phyloP scores from a whole-genome alignment of 1,284 basidiomycete species.

The Crucibulum cyathiforme region DNA sequence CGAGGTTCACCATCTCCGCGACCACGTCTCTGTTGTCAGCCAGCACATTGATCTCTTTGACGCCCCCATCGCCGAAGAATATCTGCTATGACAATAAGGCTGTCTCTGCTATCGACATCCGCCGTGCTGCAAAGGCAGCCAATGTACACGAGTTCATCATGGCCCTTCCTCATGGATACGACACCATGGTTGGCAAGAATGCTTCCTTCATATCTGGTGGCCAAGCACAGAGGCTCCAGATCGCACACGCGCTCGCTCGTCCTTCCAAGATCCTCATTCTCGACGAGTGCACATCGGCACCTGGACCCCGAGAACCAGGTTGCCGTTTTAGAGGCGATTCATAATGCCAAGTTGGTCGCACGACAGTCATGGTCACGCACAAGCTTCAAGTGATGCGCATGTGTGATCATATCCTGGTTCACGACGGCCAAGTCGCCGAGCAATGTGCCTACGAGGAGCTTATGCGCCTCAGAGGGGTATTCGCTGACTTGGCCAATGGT shows the following conservation, averaged over 20 bases:
- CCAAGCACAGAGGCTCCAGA: constrained; percentile 91
- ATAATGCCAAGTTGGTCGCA: constrained; percentile 84
- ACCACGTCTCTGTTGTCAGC: constrained; percentile 84
- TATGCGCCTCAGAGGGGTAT: constrained; percentile 73
- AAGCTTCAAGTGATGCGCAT: constrained; percentile 90
- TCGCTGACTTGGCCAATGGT: constrained; percentile 82
- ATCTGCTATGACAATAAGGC: constrained; percentile 78
- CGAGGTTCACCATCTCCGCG: constrained; percentile 77
- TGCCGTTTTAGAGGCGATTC: constrained; percentile 55
- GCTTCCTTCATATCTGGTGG: constrained; percentile 90
- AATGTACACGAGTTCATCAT: constrained; percentile 89
- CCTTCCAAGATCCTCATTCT: no score
- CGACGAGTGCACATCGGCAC: no score
- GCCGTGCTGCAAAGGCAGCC: constrained; percentile 75
- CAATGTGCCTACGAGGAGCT: constrained; percentile 81
- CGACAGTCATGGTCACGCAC: constrained; percentile 93
- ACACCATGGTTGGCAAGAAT: constrained; percentile 88
- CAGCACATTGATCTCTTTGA: constrained; percentile 90
- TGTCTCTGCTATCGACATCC: constrained; percentile 62
- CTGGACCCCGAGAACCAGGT: constrained; percentile 57
- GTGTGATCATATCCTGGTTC: constrained; percentile 89
- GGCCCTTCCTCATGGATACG: constrained; percentile 82
- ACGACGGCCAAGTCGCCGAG: constrained; percentile 82
- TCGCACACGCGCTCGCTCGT: constrained; percentile 86
- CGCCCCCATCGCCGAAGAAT: constrained; percentile 82